Conservation (phyloP, 352 stramenopile genomes). For the Globisporangium mamillatum region DNA sequence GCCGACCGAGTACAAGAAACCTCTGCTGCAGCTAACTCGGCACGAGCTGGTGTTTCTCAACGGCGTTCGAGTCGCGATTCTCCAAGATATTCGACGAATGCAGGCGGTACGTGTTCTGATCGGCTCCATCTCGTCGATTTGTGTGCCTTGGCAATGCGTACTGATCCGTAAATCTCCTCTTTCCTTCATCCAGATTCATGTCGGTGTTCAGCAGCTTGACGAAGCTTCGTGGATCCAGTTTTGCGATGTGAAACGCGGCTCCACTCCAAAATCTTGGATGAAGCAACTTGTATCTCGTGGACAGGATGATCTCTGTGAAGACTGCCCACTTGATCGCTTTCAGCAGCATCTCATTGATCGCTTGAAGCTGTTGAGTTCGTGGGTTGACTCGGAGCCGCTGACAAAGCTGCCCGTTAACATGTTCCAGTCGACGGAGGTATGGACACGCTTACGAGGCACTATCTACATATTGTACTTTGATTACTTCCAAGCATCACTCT, state of each 20-base stretch:
- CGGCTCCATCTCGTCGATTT: neutral
- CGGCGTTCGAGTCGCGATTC: constrained; percentile 15
- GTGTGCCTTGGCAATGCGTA: neutral
- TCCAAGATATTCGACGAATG: constrained; percentile 24
- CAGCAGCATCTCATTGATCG: constrained; percentile 30
- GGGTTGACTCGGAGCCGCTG: constrained; percentile 15
- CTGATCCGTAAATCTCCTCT: neutral
- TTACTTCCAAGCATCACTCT: neutral
- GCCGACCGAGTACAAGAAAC: constrained; percentile 22
- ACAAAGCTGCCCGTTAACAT: constrained; percentile 33
- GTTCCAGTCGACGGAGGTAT: constrained; percentile 34
- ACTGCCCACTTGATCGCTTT: constrained; percentile 32
- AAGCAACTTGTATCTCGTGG: neutral
- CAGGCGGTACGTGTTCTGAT: constrained; percentile 21
- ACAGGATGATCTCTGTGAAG: neutral
- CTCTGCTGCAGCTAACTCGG: constrained; percentile 23
- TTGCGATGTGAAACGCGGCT: neutral
- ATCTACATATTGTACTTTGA: neutral
- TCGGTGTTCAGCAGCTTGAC: constrained; percentile 10
- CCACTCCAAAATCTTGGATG: constrained; percentile 11
- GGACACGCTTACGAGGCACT: neutral
- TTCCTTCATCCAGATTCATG: constrained; percentile 10
- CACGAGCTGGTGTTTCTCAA: constrained; percentile 24
- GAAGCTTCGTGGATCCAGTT: constrained; percentile 11
- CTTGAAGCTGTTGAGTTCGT: constrained; percentile 33